Evolutionary conservation across 1,284 basidiomycete genomes (phyloP), one percentile per base, ranked within the genome.

Genomic region (Microbotryum scabiosae): DNA sequence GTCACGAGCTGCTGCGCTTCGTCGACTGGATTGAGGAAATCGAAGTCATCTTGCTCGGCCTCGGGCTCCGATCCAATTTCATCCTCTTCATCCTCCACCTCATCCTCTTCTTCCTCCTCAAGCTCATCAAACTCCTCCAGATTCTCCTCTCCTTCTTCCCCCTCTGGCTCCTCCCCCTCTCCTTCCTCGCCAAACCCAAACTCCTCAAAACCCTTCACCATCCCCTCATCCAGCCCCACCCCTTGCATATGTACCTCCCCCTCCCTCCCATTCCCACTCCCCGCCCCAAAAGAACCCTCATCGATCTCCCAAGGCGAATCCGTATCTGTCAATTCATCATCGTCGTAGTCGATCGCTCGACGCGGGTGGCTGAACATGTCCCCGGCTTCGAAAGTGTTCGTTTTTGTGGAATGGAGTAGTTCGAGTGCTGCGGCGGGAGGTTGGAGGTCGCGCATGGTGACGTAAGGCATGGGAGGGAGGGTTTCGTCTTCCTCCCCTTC

Each of bases 281-380:
- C 36, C 36, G 36, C 36, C 36, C 16, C 36, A 18, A 61, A 26
- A 6, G 55, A 63, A 21, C 9, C 50, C 32, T 57, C 57, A 8
- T 59, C 61, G 5, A 28, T 25, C 9, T 25, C 51, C 25, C 23
- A 49, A 30, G 59, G 59, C 25, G 60, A 56, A 16, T 61, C 64
- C 23, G 50, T 61, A 23, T 67, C 65, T 6, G 59, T 65, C n/a
- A 65, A 20, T 45, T 67, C 65, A 26, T 60, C 60, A 4, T 51
- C 45, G 21, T 54, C 46, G 41, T 59, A 64, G 16, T 32, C 51
- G 9, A 52, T 52, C n/a, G 51, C 51, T 23, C 51, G 36, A 4
- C 36, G 36, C 14, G 36, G 36, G 36, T 18, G 36, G 36, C 10
- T 9, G 12, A 18, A 41, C 0, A 41, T 18, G 36, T 41, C 9